Base-by-base conservation (phyloP, 1,284 basidiomycete genomes). In the Gymnopus androsaceus region DNA sequence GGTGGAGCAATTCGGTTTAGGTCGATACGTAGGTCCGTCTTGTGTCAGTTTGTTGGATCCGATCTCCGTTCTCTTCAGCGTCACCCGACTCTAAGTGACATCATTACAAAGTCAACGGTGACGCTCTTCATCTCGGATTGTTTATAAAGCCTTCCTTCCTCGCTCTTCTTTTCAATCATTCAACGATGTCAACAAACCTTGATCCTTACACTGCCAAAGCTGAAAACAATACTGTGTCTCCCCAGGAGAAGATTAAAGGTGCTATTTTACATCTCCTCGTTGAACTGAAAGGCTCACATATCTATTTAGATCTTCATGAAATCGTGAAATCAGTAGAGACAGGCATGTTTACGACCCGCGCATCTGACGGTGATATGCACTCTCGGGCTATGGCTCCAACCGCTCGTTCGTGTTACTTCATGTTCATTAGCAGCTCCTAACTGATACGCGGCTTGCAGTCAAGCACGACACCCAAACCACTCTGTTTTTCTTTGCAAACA, bases 301-400 rank as follows among this genome's bases (percentile, higher is more conserved):
- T 21, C 38, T 47, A 19, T 11, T 46, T 11, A 86, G 85, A 77
- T 54, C 75, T 90, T 36, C 84, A 85, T 59, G 70, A 75, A 34
- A 80, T 92, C 58, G 66, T 92, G 56, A 80, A 83, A 57, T 69
- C 75, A 0, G 81, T 84, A 19, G 78, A 83, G 66, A 85, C 83
- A 0, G 89, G 87, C 48, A 92, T 95, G 88, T 76, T 96, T 51
- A 90, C 89, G 15, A 91, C 92, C 15, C 86, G 88, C 45, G 79
- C 83, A n/a, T 67, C 81, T n/a, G 77, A 85, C 60, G 92, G 93
- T 2, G 74, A 80, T 49, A 73, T 97, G 33, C 93, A 95, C 69
- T 85, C 91, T 7, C 81, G 94, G 50, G 88, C 89, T 34, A 96
- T 94, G 93, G 79, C 80, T n/a, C 87, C 89, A 17, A 75, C 81